A percentile compares a stretch with the other conserved stretches of the same genome.
phyloP scores from a whole-genome alignment of 371 early-diverging fungal species.

The Actinomortierella ambigua region DNA sequence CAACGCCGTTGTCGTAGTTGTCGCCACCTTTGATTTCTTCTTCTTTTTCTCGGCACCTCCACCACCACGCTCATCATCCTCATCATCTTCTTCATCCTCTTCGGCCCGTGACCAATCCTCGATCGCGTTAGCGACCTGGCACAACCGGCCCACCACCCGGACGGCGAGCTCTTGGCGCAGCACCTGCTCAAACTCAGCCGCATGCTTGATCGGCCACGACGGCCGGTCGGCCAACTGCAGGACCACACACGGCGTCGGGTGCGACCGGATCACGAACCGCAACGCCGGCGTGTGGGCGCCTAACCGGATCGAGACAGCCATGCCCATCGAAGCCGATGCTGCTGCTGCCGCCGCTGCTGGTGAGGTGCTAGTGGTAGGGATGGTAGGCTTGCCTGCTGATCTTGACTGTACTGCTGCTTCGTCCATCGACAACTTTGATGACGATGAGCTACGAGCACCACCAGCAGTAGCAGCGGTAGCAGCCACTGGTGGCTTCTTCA shows the following conservation, averaged over 20 bases:
- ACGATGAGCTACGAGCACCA: too few relatives aligned
- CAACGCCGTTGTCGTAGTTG: too few relatives aligned
- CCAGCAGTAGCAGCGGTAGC: too few relatives aligned
- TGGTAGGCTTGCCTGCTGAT: too few relatives aligned
- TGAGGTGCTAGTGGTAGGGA: too few relatives aligned
- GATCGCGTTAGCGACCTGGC: conserved; percentile 33
- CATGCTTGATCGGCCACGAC: conserved; percentile 31
- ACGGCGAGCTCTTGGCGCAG: conserved; percentile 29
- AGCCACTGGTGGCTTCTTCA: conserved; percentile 14
- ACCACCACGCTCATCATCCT: too few relatives aligned
- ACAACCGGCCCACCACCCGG: conserved; percentile 28
- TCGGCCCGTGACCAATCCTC: conserved; percentile 12
- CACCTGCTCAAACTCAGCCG: conserved; percentile 33
- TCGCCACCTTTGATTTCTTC: too few relatives aligned
- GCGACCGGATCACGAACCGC: conserved; percentile 34
- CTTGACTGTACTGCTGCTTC: too few relatives aligned
- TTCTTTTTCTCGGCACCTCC: too few relatives aligned
- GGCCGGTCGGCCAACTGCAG: conserved; percentile 37
- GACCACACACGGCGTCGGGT: conserved; percentile 37
- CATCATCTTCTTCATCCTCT: too few relatives aligned
- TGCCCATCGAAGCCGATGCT: conserved; percentile 19
- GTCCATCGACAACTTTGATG: too few relatives aligned
- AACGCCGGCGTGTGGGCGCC: conserved; percentile 17
- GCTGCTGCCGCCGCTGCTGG: neutral
- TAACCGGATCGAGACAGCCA: conserved; percentile 26